Base-by-base conservation (phyloP, 257 asterid species). In the Marsdenia floribunda region DNA sequence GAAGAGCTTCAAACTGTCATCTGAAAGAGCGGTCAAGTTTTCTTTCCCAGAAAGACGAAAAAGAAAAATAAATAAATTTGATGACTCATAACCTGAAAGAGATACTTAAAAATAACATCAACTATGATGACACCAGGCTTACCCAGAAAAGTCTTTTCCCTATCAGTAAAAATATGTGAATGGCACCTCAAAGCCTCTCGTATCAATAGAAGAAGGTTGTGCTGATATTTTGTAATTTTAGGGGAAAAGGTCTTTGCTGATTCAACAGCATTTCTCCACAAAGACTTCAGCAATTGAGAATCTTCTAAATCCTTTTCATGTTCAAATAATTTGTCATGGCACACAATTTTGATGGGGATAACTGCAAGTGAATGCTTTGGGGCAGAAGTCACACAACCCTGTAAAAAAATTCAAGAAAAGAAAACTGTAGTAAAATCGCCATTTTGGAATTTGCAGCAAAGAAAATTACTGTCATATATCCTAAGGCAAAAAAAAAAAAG, bases 1-100 rank as follows among this genome's bases (percentile, higher is more conserved):
- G 81, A 92, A 90, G 53, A 94, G 96, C 82, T 87, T 92, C 81
- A 88, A 90, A 76, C 99, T 82, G 74, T 89, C 99, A 84, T 90
- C 90, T 53, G 97, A 90, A 77, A 94, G 97, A 6, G 83, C 86
- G 73, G 68, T 71, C 78, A 90, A 89, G 72, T 87, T 73, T 79
- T 87, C 98, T 94, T 97, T 67, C 54, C 74, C 55, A 77, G 79
- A 72, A 83, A 46, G 78, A n/a, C 38, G 66, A 59, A 53, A 52
- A 53, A 21, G n/a, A 53, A 71, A 82, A 55, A 55, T 55, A 55
- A 61, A 42, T 3, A 5, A 24, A 75, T 6, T 29, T 18, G 1
- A 22, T 42, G 22, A 40, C 18, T 22, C 11, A 55, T n/a, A 60
- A 68, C 3, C 15, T 26, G 37, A 19, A 44, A 40, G 74, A 21